A percentile compares a stretch with the other conserved stretches of the same genome.
Evolutionary conservation across 2,329 filamentous ascomycete species (phyloP).

Genomic region (Drechslerella dactyloides): DNA sequence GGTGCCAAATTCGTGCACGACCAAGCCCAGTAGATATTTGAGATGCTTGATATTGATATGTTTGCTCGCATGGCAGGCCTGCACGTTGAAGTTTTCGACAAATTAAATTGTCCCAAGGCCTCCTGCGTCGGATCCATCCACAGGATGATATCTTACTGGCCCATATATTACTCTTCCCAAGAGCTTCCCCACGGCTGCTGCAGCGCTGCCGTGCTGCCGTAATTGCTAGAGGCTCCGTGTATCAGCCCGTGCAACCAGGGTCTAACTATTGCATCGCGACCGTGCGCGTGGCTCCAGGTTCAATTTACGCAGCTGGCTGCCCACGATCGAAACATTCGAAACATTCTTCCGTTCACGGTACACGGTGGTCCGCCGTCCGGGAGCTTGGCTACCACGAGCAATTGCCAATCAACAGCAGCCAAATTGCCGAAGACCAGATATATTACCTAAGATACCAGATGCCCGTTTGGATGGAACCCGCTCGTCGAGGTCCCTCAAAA

Average conservation of each 20-base stretch:
- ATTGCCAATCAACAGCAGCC: not conserved
- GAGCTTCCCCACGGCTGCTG: no score
- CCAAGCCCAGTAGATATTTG: no score
- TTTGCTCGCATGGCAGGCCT: conserved; percentile 1
- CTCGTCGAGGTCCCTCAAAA: conserved; percentile 24
- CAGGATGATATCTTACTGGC: no score
- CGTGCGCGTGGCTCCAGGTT: not conserved
- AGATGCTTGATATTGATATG: not conserved
- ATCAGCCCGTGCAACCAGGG: not conserved
- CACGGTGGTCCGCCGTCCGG: no score
- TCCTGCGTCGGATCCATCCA: not conserved
- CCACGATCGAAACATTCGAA: conserved; percentile 2
- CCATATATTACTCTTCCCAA: not conserved
- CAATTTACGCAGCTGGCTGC: not conserved
- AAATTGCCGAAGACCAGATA: conserved; percentile 5
- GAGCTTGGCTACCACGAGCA: not conserved
- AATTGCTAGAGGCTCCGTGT: not conserved
- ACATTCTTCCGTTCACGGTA: no score
- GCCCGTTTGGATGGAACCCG: not conserved
- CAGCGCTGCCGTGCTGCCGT: no score
- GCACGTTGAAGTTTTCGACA: not conserved
- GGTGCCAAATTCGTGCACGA: no score
- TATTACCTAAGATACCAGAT: not conserved
- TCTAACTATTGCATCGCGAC: not conserved
- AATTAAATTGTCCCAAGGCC: conserved; percentile 9